A percentile compares a stretch with the other conserved stretches of the same genome.
Evolutionary conservation across 2,329 filamentous ascomycete genomes (phyloP).

Genomic region (Hymenoscyphus fraxineus): DNA sequence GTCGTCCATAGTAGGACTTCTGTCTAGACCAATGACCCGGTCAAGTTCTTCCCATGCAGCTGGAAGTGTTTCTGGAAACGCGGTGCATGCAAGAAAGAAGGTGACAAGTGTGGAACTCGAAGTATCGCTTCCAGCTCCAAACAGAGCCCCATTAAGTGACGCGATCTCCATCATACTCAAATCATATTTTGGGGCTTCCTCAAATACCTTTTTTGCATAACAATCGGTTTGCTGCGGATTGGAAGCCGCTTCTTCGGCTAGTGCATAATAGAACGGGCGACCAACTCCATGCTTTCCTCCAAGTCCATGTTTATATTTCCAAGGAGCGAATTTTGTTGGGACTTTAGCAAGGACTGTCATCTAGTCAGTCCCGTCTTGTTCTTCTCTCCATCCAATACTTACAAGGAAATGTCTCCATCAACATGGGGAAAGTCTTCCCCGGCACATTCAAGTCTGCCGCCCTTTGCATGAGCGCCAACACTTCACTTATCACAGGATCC

Average conservation of each 20-base stretch:
- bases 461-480: constrained; percentile 25
- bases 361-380: neutral
- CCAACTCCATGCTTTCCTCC: constrained; percentile 17
- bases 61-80: constrained; percentile 24
- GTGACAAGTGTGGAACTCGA: constrained; percentile 33
- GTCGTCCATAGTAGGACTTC: constrained; percentile 47
- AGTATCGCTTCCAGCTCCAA: constrained; percentile 40
- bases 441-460: constrained; percentile 26
- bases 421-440: constrained; percentile 26
- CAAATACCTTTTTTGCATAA: constrained; percentile 25
- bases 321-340: constrained; percentile 23
- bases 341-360: constrained; percentile 23
- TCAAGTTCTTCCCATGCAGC: constrained; percentile 43
- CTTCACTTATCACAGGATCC: constrained; percentile 25
- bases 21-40: constrained; percentile 42
- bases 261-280: constrained; percentile 23
- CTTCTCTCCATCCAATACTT: neutral
- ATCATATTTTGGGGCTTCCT: constrained; percentile 24
- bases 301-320: constrained; percentile 28
- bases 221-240: constrained; percentile 22
- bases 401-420: constrained; percentile 28
- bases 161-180: constrained; percentile 21
- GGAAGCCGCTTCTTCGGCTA: constrained; percentile 24
- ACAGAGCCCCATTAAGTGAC: constrained; percentile 38
- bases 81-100: constrained; percentile 40